Evolutionary conservation across 371 early-diverging fungal genomes (phyloP), one percentile per base, ranked within the genome.

Genomic region (Conidiobolus incongruus): DNA sequence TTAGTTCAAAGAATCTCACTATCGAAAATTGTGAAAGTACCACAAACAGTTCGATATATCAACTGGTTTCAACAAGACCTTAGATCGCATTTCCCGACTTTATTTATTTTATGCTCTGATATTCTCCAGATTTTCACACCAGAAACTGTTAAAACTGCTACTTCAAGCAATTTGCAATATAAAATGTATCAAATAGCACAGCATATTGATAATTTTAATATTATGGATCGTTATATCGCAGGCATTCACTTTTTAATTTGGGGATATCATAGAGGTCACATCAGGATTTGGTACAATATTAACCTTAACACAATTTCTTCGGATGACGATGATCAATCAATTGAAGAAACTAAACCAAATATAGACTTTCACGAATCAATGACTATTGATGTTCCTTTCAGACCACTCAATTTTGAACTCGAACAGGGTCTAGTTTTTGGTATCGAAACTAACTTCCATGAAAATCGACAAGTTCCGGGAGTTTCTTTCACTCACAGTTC

Each of bases 401-500:
- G 38, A 12, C 38, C 38, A 20, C 5, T 62, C 80, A 83, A 78
- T n/a, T 66, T 85, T 16, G 40, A 77, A 20, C 53, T 81, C 34
- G 66, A 73, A 12, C 66, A 75, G 42, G 85, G 86, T 0, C 65
- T 89, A 7, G 61, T 83, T 28, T 63, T 81, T 26, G 90, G 90
- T 15, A 59, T 84, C 13, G 77, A 81, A 34, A 77, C 77, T 47
- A 68, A 63, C 28, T 54, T 65, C 16, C 60, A 59, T 28, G 62
- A 64, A 23, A 17, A 17, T 11, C 5, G n/a, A 3, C 55, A 69
- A 4, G 46, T 77, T 11, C 66, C 72, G 0, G 61, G 70, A 36
- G 56, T 69, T n/a, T 50, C 70, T 19, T 86, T 68, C 50, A 70
- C 68, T 38, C 58, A 65, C 51, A 75, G 70, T 16, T 68, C 73